Evolutionary conservation across 1,284 basidiomycete genomes (phyloP).

Genomic region (Wallemia hederae): DNA sequence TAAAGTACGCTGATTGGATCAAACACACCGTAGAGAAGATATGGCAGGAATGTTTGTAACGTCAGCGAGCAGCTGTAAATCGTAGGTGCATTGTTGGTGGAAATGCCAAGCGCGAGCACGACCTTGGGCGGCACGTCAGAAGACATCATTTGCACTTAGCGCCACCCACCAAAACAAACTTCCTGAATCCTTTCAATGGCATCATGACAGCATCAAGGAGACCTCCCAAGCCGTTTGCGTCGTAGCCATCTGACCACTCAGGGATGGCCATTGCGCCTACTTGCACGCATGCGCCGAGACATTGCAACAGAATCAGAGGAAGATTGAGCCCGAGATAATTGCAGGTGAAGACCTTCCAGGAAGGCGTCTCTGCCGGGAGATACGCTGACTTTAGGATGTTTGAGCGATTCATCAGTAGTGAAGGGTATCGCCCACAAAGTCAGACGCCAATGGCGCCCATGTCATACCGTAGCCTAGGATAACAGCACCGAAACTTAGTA

Average conservation of each 20-base stretch:
- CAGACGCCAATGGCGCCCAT: conserved; percentile 32
- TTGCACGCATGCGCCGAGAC: conserved; percentile 28
- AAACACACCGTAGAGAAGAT: conserved; percentile 1
- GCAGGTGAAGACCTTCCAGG: conserved; percentile 34
- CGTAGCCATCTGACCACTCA: conserved; percentile 34
- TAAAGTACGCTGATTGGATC: too few species aligned
- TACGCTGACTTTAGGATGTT: conserved; percentile 11
- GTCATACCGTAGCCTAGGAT: conserved; percentile 45
- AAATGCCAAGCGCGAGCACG: conserved; percentile 12
- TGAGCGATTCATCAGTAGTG: neutral
- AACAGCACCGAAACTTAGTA: conserved; percentile 34
- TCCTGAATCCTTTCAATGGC: conserved; percentile 39
- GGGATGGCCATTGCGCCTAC: conserved; percentile 28
- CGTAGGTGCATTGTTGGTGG: conserved; percentile 16
- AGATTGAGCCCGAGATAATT: conserved; percentile 43
- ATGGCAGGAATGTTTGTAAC: conserved; percentile 15
- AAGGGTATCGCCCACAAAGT: conserved; percentile 23
- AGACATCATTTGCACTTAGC: neutral
- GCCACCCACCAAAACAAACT: conserved; percentile 41
- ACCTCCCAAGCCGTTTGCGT: conserved; percentile 28
- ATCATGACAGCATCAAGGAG: conserved; percentile 43
- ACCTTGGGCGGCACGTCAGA: neutral
- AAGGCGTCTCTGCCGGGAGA: conserved; percentile 14
- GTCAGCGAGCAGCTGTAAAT: conserved; percentile 16
- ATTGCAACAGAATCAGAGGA: conserved; percentile 36